phyloP scores from a whole-genome alignment of 106 monocot species.

The Chionographis japonica region DNA sequence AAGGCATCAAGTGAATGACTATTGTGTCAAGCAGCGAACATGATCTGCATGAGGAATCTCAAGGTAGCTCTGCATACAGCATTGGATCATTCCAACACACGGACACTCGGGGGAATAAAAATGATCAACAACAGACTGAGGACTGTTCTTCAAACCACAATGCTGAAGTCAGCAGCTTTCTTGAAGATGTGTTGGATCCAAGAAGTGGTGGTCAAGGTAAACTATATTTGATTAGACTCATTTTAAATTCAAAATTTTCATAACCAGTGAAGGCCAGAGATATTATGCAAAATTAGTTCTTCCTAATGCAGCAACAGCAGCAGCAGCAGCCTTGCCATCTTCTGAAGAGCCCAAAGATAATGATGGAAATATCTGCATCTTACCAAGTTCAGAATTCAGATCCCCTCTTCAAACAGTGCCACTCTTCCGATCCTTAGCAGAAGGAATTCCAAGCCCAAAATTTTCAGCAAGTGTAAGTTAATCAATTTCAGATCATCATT shows the following conservation, averaged over 20 bases:
- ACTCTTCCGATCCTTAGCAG: constrained; percentile 51
- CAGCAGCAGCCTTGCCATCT: constrained; percentile 10
- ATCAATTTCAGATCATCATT: not conserved
- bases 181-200: constrained; percentile 10
- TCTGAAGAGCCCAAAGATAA: constrained; percentile 20
- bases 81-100: constrained; percentile 11
- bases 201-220: constrained; percentile 19
- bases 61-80: constrained; percentile 21
- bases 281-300: not conserved
- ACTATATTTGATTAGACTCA: not conserved
- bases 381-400: constrained; percentile 30
- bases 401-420: constrained; percentile 67
- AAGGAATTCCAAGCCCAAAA: constrained; percentile 72
- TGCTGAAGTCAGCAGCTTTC: not conserved
- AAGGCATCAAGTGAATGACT: not conserved
- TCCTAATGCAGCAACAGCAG: constrained; percentile 15
- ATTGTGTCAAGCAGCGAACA: constrained; percentile 14
- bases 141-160: constrained; percentile 16
- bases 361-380: constrained; percentile 1
- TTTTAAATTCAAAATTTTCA: not conserved
- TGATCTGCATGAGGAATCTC: constrained; percentile 21
- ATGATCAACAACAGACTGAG: constrained; percentile 3
- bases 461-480: constrained; percentile 89
- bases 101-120: constrained; percentile 1
- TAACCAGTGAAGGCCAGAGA: not conserved